Evolutionary conservation across 1,139 yeast species (phyloP).

Genomic region (Pichia sp.): DNA sequence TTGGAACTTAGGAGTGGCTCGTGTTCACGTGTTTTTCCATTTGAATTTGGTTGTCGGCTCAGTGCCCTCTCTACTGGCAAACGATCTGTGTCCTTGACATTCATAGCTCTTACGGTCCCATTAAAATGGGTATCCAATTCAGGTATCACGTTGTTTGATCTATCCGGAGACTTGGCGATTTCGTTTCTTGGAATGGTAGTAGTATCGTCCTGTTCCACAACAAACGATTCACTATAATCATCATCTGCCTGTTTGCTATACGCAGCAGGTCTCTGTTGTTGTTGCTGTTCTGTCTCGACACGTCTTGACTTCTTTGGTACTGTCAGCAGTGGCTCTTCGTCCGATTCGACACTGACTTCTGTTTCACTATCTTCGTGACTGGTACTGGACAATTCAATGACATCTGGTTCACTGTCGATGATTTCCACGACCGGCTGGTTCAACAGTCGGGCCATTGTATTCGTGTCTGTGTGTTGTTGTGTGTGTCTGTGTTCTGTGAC

Average conservation of each 20-base stretch:
- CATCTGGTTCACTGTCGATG: constrained; percentile 3
- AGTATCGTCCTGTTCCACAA: constrained; percentile 6
- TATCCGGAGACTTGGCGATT: neutral
- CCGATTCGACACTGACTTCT: neutral
- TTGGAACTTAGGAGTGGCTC: neutral
- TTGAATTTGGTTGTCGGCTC: neutral
- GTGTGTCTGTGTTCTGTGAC: neutral
- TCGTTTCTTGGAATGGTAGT: neutral
- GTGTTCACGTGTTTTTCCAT: neutral
- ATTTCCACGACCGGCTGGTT: neutral
- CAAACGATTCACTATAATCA: neutral
- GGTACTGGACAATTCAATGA: constrained; percentile 2
- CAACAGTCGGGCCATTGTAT: neutral
- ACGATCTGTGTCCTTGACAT: neutral
- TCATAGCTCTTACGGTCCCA: neutral
- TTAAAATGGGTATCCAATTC: neutral
- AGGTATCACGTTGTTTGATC: neutral
- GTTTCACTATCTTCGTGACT: constrained; percentile 3
- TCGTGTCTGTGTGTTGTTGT: neutral
- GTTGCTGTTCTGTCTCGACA: neutral
- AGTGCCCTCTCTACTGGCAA: neutral
- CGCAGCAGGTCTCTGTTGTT: neutral
- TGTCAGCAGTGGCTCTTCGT: neutral
- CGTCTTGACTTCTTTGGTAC: neutral
- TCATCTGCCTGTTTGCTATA: no score